Percentiles rank a stretch among this genome's conserved stretches.
phyloP scores from a whole-genome alignment of 345 rosid species.

The Clausena lansium region DNA sequence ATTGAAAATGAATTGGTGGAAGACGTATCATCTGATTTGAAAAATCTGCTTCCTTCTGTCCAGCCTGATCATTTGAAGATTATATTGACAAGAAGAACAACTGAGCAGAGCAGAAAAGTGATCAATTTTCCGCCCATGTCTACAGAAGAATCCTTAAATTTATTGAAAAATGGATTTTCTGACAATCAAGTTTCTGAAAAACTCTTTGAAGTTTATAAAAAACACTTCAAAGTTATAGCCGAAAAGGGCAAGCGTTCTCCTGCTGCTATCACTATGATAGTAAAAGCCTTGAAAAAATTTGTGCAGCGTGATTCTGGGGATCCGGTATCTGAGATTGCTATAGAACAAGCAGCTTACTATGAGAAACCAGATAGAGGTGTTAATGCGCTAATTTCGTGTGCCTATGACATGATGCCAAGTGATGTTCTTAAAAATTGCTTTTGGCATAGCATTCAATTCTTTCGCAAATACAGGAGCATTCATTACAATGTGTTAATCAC shows the following conservation, averaged over 20 bases:
- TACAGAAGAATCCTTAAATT: background rate
- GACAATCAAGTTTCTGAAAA: background rate
- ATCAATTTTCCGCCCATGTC: background rate
- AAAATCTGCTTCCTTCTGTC: background rate
- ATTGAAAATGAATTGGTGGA: background rate
- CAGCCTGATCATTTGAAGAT: background rate
- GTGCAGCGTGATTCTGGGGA: background rate
- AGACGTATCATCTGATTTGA: background rate
- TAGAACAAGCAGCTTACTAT: background rate
- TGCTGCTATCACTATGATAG: constrained; percentile 34
- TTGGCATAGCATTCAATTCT: constrained; percentile 47
- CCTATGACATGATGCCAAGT: constrained; percentile 16
- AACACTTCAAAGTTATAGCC: background rate
- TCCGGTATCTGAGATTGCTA: background rate
- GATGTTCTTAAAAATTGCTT: constrained; percentile 34
- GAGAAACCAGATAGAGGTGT: background rate
- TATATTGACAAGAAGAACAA: constrained; percentile 23
- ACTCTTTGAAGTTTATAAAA: background rate
- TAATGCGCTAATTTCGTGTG: constrained; percentile 21
- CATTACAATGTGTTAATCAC: constrained; percentile 52
- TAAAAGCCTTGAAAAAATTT: constrained; percentile 26
- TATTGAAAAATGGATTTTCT: constrained; percentile 15
- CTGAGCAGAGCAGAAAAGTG: background rate
- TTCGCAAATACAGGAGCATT: constrained; percentile 33
- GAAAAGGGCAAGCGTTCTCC: constrained; percentile 16